These are phyloP conservation scores for Metschnikowia aberdeeniae DNA, from an alignment of 805 yeast species.

Conservation along the genomic window DNA sequence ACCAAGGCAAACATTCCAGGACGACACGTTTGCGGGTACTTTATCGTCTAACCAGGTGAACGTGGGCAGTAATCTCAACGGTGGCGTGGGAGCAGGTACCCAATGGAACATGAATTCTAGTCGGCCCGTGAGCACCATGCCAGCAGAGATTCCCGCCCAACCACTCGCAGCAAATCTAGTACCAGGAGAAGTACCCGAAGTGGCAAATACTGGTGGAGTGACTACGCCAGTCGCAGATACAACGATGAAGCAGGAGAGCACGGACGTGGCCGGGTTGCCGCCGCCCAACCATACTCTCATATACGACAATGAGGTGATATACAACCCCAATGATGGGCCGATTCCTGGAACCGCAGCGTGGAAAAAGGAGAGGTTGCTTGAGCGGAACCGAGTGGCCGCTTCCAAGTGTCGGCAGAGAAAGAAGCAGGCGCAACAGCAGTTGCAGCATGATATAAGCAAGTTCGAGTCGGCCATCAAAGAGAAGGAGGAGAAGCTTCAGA, in stretches of 20 bases:
- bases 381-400: slow-evolving; percentile 65
- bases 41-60: neutral
- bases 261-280: slow-evolving; percentile 36
- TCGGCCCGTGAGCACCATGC: neutral
- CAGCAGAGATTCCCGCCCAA: neutral
- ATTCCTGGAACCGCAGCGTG: slow-evolving; percentile 62
- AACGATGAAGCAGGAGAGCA: neutral
- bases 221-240: neutral
- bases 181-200: neutral
- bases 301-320: slow-evolving; percentile 53
- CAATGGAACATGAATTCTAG: neutral
- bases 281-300: slow-evolving; percentile 50
- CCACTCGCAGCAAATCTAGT: neutral
- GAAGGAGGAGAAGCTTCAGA: slow-evolving; percentile 17
- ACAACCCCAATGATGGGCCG: slow-evolving; percentile 50
- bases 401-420: slow-evolving; percentile 65
- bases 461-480: slow-evolving; percentile 42
- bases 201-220: neutral
- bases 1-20: neutral
- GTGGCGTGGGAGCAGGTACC: neutral
- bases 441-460: slow-evolving; percentile 56
- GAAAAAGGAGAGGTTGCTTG: slow-evolving; percentile 63
- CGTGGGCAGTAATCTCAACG: neutral
- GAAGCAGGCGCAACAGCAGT: slow-evolving; percentile 62
- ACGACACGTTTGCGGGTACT: neutral